Evolutionary conservation across 805 yeast species (phyloP), one percentile per base, ranked within the genome.

Genomic region (Wickerhamiella australiensis): DNA sequence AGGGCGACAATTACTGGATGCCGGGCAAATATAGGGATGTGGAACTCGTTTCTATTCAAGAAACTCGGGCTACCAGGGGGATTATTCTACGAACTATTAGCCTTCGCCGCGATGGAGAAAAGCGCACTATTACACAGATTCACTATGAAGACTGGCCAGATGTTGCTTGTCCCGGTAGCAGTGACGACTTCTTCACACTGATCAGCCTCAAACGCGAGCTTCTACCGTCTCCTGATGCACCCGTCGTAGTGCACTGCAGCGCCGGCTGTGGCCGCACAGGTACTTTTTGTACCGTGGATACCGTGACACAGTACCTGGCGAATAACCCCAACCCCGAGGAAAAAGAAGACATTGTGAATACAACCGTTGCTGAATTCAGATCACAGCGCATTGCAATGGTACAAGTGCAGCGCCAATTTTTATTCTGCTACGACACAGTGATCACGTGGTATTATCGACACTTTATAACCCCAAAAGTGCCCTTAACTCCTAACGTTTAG

Each of bases 261-360:
- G 97, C 97, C 1, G 98, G 98, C 0, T 90, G 96, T 65, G 98
- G 98, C 8, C 73, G 98, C 52, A 90, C 97, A 0, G 98, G 98
- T 2, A 84, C 95, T 2, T 81, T 84, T 61, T 82, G 69, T 57
- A 52, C 72, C 37, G 56, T 67, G 55, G 63, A 70, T 58, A 54
- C 64, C 42, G 57, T 65, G 11, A 64, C 73, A 11, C 75, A 73
- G 54, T 64, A 69, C 27, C 66, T 75, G 67, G 58, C 44, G n/a
- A 21, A 5, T 21, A 41, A 51, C 40, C 11, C 43, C n/a, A 25
- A 27, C 7, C 38, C 38, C 29, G 46, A 38, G 2, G 50, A 49
- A 8, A 49, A 44, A 5, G 37, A n/a, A 18, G 92, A 83, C 63
- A 67, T 81, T 50, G 70, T 85, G 2, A 78, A 73, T 57, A 73